A percentile compares a stretch with the other conserved stretches of the same genome.
These are phyloP conservation scores for Knoxdaviesia proteae DNA, from an alignment of 2,329 filamentous ascomycete genomes.

Conservation along the genomic window DNA sequence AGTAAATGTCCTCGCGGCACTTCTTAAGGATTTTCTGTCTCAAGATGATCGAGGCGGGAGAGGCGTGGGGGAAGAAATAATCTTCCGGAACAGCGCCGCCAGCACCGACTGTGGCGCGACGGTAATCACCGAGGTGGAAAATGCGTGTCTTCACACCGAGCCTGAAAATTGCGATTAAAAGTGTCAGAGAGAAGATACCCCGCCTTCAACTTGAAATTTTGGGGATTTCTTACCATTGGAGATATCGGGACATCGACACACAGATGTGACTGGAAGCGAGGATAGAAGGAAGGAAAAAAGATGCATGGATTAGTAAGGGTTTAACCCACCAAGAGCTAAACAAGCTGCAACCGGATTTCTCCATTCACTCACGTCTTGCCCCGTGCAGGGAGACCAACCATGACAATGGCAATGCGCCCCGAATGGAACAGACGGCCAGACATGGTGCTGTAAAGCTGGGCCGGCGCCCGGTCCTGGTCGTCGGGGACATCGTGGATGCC, in stretches of 20 bases:
- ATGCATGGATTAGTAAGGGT: neutral
- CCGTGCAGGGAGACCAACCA: slow-evolving; percentile 82
- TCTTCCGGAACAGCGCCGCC: slow-evolving; percentile 79
- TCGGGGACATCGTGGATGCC: slow-evolving; percentile 86
- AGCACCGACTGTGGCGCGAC: slow-evolving; percentile 70
- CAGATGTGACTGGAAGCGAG: slow-evolving; percentile 53
- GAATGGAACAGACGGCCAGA: slow-evolving; percentile 94
- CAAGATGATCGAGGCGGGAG: slow-evolving; percentile 75
- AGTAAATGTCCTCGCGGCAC: slow-evolving; percentile 90
- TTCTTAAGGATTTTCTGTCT: slow-evolving; percentile 96
- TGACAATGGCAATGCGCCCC: slow-evolving; percentile 89
- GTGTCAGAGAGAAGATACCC: too few relatives aligned
- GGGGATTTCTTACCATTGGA: slow-evolving; percentile 49
- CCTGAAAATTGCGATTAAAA: slow-evolving; percentile 20
- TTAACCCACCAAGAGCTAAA: neutral
- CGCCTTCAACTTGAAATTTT: too few relatives aligned
- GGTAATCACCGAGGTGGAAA: slow-evolving; percentile 93
- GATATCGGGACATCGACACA: slow-evolving; percentile 81
- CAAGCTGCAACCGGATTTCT: neutral
- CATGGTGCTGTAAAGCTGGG: slow-evolving; percentile 95
- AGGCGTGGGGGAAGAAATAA: slow-evolving; percentile 94
- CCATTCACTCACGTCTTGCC: slow-evolving; percentile 59
- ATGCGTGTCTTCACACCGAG: slow-evolving; percentile 94
- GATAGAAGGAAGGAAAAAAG: neutral
- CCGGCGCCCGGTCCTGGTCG: slow-evolving; percentile 66